Evolutionary conservation across 495 filamentous ascomycete species (phyloP), one percentile per base, ranked within the genome.

Genomic region (Penicillium alfredii): DNA sequence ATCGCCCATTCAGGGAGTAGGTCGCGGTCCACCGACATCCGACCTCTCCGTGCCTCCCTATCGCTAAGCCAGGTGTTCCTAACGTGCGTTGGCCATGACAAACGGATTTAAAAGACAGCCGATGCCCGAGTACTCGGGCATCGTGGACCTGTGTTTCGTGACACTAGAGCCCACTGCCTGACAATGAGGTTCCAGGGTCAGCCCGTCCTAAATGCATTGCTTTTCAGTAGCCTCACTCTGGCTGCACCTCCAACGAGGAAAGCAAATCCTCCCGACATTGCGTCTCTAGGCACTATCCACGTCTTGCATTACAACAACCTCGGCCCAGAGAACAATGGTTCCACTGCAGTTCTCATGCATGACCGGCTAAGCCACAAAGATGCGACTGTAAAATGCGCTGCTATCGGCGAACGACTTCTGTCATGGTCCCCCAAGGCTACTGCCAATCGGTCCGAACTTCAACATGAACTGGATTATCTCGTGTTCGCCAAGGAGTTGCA

Each of bases 281-380:
- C 16, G 17, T 42, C 55, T 9, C 31, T 53, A 10, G 49, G 52
- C 1, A 33, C 42, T 27, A 44, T 60, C 4, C 56, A 51, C 15
- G 38, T 40, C 5, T 28, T 56, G 28, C 47, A 60, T 6, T 58
- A 60, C 33, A 60, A 60, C 42, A 47, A 60, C 24, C 33, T 60
- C n/a, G 48, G 43, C 15, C 35, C 57, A 1, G 38, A 45, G 27
- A 60, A 60, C 25, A 60, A 58, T 28, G 57, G 57, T 7, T 56
- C 47, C 2, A 41, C 57, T 2, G 53, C 57, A 8, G 42, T 60
- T 4, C 35, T 60, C 3, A 44, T 47, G 6, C 30, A 57, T 13
- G 37, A 47, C 28, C 26, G 10, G 12, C 21, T 53, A 13, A 38
- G 19, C 38, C 24, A 45, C n/a, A 8, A 18, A 4, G 30, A 44